Base-by-base conservation (phyloP, 208 protist species). In the Crithidia thermophila region DNA sequence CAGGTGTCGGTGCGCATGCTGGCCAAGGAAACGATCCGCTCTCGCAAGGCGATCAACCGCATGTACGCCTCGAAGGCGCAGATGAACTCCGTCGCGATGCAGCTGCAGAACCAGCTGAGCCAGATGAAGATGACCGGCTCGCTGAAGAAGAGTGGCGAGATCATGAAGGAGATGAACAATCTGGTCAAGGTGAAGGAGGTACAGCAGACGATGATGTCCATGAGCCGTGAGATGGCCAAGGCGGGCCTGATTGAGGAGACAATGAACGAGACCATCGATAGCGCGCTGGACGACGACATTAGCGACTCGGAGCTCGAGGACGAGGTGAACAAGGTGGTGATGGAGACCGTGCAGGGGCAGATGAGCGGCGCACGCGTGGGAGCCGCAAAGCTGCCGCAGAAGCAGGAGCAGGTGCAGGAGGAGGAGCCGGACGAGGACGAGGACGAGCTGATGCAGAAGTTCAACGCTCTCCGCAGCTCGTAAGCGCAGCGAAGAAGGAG, bases 201-300 rank as follows among this genome's bases (percentile, higher is more conserved):
- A n/a, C 77, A 75, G 51, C 64, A 88, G 55, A 66, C 81, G 25
- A 97, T 97, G 89, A 74, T 74, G 76, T 72, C 51, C 18, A 83
- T 97, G 76, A 77, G 85, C 53, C 88, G 81, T 55, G 93, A 96
- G 62, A 96, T 97, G 88, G 75, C 74, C 42, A 96, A 94, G 69
- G 84, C 88, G n/a, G 93, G 93, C 5, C 43, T 97, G 9, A 94
- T 97, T 51, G 90, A 97, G 51, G 89, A 94, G 61, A 94, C 94
- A 77, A 88, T 94, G 72, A 90, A 89, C 51, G 93, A 97, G 72
- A 84, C 86, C 10, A 76, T 97, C 30, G 93, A 97, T 66, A 66
- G 77, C 53, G 88, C 79, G 8, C 67, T 96, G 10, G 90, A 91
- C 34, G 85, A 92, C 18, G 89, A 89, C 61, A 89, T 96, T 64